Conservation (phyloP, 2,329 filamentous ascomycete genomes). For the Ceratocystis harringtonii region DNA sequence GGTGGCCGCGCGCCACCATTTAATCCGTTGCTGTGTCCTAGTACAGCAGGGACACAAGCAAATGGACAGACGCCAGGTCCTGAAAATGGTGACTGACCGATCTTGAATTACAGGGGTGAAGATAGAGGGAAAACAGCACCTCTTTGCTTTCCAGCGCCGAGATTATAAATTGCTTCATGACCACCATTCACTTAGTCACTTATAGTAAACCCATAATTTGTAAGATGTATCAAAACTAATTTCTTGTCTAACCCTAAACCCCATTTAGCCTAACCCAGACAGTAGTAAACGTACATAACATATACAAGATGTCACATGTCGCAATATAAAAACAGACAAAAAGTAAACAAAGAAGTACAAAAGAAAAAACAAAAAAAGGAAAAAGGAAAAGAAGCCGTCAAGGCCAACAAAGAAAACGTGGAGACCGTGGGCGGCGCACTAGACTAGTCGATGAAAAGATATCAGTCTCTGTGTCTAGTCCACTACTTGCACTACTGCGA, state of each 20-base stretch:
- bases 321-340: not conserved
- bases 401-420: not conserved
- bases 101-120: not conserved
- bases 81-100: slow-evolving; percentile 6
- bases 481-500: slow-evolving; percentile 22
- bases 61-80: not conserved
- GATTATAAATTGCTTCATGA: no score
- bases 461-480: slow-evolving; percentile 8
- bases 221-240: not conserved
- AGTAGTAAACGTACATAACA: not conserved
- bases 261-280: not conserved
- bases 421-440: not conserved
- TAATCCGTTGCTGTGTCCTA: not conserved
- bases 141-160: no score
- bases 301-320: not conserved
- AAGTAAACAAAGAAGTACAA: not conserved
- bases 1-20: slow-evolving; percentile 20
- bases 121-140: not conserved
- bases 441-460: not conserved
- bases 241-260: slow-evolving; percentile 2
- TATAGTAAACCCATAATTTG: not conserved
- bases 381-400: not conserved
- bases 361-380: not conserved
- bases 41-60: not conserved
- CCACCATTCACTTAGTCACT: no score